Evolutionary conservation across 495 filamentous ascomycete species (phyloP).

Genomic region (Parachaetomium inaequale): DNA sequence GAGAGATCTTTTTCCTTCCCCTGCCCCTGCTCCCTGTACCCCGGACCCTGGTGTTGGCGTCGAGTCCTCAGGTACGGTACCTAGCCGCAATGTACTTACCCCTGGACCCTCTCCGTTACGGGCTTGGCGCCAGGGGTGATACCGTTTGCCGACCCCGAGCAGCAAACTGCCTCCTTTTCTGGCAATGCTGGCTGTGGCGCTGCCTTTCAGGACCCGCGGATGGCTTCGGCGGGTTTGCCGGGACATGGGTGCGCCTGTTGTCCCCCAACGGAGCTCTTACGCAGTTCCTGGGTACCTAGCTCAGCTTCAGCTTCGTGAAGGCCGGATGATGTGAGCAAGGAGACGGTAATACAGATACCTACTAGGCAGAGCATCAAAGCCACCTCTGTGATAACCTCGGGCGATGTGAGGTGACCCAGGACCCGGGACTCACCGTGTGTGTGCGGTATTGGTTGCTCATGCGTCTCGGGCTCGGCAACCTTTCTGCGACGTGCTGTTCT

Average conservation of each 20-base stretch:
- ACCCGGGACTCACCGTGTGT: background rate
- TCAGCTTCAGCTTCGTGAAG: slow-evolving; percentile 16
- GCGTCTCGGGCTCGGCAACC: background rate
- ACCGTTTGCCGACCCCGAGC: slow-evolving; percentile 19
- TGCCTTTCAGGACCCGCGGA: slow-evolving; percentile 28
- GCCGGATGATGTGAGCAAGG: slow-evolving; percentile 20
- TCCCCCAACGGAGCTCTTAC: slow-evolving; percentile 9
- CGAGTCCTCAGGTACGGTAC: slow-evolving; percentile 28
- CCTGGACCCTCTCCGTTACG: slow-evolving; percentile 27
- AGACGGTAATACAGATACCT: background rate
- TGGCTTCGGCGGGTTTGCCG: slow-evolving; percentile 28
- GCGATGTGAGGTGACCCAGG: background rate
- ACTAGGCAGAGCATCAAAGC: slow-evolving; percentile 10
- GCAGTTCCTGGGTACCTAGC: background rate
- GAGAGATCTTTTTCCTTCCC: slow-evolving; percentile 26
- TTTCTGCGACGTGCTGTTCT: background rate
- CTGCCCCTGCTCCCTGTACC: slow-evolving; percentile 18
- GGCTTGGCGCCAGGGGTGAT: slow-evolving; percentile 13
- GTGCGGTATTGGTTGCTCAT: background rate
- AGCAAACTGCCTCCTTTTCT: slow-evolving; percentile 19
- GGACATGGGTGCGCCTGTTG: slow-evolving; percentile 21
- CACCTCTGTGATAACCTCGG: slow-evolving; percentile 10
- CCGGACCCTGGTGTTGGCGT: slow-evolving; percentile 25
- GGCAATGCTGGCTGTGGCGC: slow-evolving; percentile 6
- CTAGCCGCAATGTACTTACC: slow-evolving; percentile 26